phyloP scores from a whole-genome alignment of 441 rosid genomes.

The Euphorbia schlechtendalii region DNA sequence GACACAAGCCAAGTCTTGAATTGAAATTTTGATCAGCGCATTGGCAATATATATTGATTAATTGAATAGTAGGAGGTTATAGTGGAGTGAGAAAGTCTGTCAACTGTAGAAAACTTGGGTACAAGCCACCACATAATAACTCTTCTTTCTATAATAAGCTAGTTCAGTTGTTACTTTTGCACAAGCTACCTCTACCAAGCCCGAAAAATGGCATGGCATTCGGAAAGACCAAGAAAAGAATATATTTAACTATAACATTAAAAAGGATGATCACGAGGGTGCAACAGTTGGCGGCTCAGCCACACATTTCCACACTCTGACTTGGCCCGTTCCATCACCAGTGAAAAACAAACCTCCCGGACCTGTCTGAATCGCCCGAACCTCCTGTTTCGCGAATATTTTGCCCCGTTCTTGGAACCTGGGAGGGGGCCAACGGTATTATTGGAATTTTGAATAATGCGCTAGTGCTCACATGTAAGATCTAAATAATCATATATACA shows the following conservation, averaged over 20 bases:
- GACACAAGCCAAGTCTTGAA: too few relatives aligned
- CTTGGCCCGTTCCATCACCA: slow-evolving; percentile 91
- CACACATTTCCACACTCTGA: slow-evolving; percentile 83
- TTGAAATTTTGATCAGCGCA: too few relatives aligned
- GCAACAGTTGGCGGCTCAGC: slow-evolving; percentile 38
- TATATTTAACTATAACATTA: slow-evolving; percentile 15
- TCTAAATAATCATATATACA: too few relatives aligned
- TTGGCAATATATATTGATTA: not conserved
- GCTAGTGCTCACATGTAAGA: too few relatives aligned
- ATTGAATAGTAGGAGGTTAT: not conserved
- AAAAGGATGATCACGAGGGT: slow-evolving; percentile 21
- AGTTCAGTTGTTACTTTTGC: slow-evolving; percentile 1
- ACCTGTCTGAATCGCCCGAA: slow-evolving; percentile 70
- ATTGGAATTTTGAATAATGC: slow-evolving; percentile 6
- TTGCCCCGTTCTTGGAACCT: slow-evolving; percentile 91
- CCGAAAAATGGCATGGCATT: slow-evolving; percentile 27
- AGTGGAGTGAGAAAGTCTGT: not conserved
- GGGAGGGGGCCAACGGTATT: not conserved
- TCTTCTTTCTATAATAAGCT: slow-evolving; percentile 4
- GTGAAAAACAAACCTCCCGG: slow-evolving; percentile 85
- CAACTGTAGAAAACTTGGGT: slow-evolving; percentile 10
- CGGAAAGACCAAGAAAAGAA: slow-evolving; percentile 16
- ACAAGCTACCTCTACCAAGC: slow-evolving; percentile 16
- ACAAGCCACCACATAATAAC: not conserved
- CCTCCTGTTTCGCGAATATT: slow-evolving; percentile 77